These are phyloP conservation scores for Lophium mytilinum DNA, from an alignment of 495 filamentous ascomycete species.

Conservation along the genomic window DNA sequence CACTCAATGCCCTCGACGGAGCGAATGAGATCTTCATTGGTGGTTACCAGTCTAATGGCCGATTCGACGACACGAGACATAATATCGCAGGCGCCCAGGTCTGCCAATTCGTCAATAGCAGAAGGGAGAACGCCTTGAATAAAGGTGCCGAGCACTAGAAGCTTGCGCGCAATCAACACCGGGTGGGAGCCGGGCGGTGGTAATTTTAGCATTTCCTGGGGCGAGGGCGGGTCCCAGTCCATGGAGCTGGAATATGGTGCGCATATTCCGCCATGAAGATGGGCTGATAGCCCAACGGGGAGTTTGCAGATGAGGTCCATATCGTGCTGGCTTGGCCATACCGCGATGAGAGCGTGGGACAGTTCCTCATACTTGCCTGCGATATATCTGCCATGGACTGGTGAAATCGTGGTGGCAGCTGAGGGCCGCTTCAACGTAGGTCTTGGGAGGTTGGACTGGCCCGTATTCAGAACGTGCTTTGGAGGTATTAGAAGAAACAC, in stretches of 20 bases:
- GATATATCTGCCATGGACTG: neutral
- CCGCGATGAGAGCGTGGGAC: constrained; percentile 1
- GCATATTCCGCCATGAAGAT: constrained; percentile 7
- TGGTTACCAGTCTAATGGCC: constrained; percentile 38
- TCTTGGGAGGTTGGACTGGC: too few species aligned
- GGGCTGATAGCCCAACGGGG: constrained; percentile 1
- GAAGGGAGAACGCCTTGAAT: constrained; percentile 35
- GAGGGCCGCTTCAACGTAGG: too few species aligned
- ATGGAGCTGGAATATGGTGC: constrained; percentile 4
- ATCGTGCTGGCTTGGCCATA: constrained; percentile 12
- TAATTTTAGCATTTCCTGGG: constrained; percentile 30
- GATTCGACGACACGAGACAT: constrained; percentile 33
- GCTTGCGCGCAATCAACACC: constrained; percentile 39
- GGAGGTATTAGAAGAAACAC: neutral
- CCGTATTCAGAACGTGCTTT: too few species aligned
- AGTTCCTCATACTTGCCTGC: neutral
- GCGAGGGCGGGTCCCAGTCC: constrained; percentile 1
- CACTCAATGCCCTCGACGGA: constrained; percentile 44
- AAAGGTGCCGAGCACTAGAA: constrained; percentile 39
- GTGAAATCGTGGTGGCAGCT: too few species aligned
- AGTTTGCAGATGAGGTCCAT: constrained; percentile 7
- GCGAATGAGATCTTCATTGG: constrained; percentile 39
- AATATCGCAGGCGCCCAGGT: constrained; percentile 18
- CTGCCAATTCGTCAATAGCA: constrained; percentile 12
- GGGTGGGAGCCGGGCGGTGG: constrained; percentile 38